These are phyloP conservation scores for Diaporthe helianthi DNA, from an alignment of 2,329 filamentous ascomycete species.

Conservation along the genomic window DNA sequence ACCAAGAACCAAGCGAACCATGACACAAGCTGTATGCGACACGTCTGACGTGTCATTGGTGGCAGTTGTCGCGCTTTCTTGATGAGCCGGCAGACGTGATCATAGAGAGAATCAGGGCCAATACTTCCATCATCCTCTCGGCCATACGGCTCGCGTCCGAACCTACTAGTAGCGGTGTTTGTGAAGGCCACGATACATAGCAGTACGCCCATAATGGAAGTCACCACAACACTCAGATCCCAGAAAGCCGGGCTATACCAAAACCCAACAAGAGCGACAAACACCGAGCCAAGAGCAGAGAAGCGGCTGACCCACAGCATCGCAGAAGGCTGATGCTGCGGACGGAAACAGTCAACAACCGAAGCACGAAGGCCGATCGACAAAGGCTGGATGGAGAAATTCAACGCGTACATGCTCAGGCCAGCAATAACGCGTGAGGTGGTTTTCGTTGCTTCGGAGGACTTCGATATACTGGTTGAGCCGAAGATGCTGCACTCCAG, in stretches of 20 bases:
- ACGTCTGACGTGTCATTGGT: conserved; percentile 1
- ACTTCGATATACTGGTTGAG: no score
- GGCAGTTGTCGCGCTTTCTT: conserved; percentile 5
- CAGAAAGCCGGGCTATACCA: conserved; percentile 8
- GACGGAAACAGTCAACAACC: conserved; percentile 8
- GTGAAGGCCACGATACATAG: conserved; percentile 8
- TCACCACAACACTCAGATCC: conserved; percentile 4
- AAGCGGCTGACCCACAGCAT: conserved; percentile 19
- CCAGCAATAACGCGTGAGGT: not conserved
- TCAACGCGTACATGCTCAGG: conserved; percentile 4
- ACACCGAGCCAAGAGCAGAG: conserved; percentile 8
- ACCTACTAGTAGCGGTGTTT: not conserved
- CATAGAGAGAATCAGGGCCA: not conserved
- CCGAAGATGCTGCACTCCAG: not conserved
- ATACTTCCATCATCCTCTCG: not conserved
- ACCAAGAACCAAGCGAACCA: conserved; percentile 22
- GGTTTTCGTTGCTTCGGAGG: not conserved
- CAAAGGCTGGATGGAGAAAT: conserved; percentile 14
- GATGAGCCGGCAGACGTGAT: not conserved
- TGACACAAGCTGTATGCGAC: conserved; percentile 12
- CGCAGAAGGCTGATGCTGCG: not conserved
- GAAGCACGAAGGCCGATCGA: conserved; percentile 4
- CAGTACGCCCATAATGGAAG: not conserved
- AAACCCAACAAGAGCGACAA: not conserved
- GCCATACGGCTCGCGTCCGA: not conserved